Evolutionary conservation across 345 rosid species (phyloP).

Genomic region (Balakata baccata): DNA sequence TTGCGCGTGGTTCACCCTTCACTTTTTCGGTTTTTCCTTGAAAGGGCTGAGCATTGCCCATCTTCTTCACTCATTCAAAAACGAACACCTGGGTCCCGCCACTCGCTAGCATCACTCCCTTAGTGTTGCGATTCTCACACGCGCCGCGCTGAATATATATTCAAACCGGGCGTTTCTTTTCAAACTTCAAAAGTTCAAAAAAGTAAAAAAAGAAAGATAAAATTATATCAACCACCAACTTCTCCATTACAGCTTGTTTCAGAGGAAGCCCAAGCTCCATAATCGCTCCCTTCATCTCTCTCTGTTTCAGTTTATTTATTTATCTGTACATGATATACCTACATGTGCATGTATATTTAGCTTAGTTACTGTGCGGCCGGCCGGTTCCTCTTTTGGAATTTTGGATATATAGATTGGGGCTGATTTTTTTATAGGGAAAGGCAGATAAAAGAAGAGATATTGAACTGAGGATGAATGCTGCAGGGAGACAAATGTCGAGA

Average conservation of each 20-base stretch:
- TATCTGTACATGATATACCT: neutral
- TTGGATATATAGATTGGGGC: neutral
- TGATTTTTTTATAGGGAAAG: neutral
- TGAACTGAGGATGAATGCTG: constrained; percentile 26
- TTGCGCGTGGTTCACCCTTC: constrained; percentile 6
- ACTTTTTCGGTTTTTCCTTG: neutral
- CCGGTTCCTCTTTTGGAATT: neutral
- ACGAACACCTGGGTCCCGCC: constrained; percentile 1
- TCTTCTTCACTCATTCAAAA: neutral
- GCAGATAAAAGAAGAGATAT: neutral
- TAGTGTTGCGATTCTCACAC: neutral
- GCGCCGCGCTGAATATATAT: neutral
- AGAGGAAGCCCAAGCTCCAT: neutral
- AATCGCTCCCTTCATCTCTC: neutral
- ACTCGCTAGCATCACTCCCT: neutral
- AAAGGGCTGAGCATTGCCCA: neutral
- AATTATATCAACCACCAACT: neutral
- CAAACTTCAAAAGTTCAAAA: neutral
- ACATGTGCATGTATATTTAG: neutral
- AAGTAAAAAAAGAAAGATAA: neutral
- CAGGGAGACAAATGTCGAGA: constrained; percentile 45
- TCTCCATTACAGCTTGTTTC: neutral
- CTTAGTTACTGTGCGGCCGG: constrained; percentile 7
- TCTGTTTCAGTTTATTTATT: neutral
- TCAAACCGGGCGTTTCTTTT: constrained; percentile 7